These are phyloP conservation scores for Trichoderma sp. DNA, from an alignment of 2,329 filamentous ascomycete species.

Conservation along the genomic window DNA sequence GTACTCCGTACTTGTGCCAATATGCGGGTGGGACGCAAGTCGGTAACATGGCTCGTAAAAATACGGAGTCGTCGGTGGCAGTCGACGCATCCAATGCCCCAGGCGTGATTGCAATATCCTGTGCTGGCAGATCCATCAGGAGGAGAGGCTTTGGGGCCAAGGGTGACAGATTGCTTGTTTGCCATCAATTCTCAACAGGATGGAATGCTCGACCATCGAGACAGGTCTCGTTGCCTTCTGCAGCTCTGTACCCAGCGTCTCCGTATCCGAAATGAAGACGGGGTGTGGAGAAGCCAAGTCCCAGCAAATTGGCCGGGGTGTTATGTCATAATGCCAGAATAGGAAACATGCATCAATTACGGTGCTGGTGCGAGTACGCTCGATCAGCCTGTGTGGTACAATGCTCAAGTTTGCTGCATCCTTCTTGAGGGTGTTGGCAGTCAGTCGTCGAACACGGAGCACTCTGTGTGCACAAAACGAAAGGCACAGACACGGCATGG, in stretches of 20 bases:
- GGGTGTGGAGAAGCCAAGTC: not conserved
- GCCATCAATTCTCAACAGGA: not conserved
- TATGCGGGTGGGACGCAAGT: conserved; percentile 15
- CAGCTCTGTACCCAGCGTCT: not conserved
- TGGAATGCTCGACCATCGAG: not conserved
- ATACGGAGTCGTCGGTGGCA: not conserved
- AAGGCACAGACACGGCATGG: not conserved
- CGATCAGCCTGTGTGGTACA: not conserved
- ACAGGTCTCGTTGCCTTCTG: not conserved
- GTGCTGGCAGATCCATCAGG: not conserved
- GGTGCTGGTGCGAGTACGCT: not conserved
- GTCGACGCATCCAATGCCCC: not conserved
- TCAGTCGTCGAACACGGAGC: not conserved
- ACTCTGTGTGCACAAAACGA: not conserved
- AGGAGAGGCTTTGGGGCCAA: not conserved
- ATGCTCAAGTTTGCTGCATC: not conserved
- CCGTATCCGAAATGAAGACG: conserved; percentile 17
- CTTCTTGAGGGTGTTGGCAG: not conserved
- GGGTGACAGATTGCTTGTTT: not conserved
- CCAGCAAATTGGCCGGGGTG: conserved; percentile 7
- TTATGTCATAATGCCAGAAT: conserved; percentile 16
- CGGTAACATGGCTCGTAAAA: conserved; percentile 8
- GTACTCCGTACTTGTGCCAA: conserved; percentile 5
- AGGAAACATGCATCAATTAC: conserved; percentile 8
- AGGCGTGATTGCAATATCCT: not conserved